phyloP scores from a whole-genome alignment of 768 basidiomycete species.

The Kockovaella imperatae region DNA sequence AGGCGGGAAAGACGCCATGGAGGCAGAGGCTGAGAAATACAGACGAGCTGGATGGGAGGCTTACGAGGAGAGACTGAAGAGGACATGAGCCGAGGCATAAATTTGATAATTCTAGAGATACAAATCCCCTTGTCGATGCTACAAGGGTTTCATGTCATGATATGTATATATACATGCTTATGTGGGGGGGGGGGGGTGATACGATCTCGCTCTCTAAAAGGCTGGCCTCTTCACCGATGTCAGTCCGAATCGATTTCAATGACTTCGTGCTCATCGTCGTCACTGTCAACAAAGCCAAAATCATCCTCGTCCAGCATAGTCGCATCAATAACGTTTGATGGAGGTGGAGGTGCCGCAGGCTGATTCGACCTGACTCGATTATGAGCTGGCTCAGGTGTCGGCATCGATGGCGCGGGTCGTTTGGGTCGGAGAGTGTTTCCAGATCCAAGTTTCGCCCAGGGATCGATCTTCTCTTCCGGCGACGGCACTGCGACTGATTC shows the following conservation, averaged over 20 bases:
- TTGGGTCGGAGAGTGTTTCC: conserved; percentile 34
- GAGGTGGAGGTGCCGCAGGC: conserved; percentile 39
- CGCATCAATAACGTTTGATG: conserved; percentile 29
- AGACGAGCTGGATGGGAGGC: conserved; percentile 82
- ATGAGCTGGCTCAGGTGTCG: conserved; percentile 53
- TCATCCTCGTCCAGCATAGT: conserved; percentile 42
- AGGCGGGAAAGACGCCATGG: conserved; percentile 46
- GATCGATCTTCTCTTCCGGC: conserved; percentile 46
- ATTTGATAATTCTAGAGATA: not conserved
- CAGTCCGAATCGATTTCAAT: conserved; percentile 79
- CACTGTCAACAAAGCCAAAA: conserved; percentile 50
- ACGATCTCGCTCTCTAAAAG: not conserved
- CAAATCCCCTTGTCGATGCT: not conserved
- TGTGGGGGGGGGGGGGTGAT: not conserved
- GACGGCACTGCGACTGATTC: conserved; percentile 51
- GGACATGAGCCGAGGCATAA: not conserved
- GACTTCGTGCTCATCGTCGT: conserved; percentile 64
- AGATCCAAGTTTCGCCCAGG: conserved; percentile 46
- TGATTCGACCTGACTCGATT: conserved; percentile 53
- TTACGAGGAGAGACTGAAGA: conserved; percentile 57
- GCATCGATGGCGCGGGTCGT: conserved; percentile 41
- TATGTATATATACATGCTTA: not conserved
- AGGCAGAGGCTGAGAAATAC: conserved; percentile 70
- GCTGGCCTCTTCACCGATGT: not conserved
- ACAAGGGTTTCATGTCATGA: not conserved